Base-by-base conservation (phyloP, 805 yeast genomes). In the Candida andamanensis region DNA sequence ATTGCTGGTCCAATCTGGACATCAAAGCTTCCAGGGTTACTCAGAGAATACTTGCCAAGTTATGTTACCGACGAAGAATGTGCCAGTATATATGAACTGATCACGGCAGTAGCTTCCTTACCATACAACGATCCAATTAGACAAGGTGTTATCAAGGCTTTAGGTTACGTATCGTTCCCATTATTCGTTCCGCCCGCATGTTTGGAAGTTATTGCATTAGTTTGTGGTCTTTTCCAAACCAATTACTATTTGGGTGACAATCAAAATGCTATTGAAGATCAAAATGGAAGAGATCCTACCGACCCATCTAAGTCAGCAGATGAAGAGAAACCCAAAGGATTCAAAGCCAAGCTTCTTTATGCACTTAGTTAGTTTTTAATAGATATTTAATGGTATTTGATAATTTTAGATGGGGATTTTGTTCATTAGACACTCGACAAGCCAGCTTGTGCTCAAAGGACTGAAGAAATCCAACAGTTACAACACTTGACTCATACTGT, bases 181-280 rank as follows among this genome's bases (percentile, higher is more conserved):
- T 40, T 63, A 10, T 54, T 53, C 36, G 48, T 45, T 9, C 36
- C 51, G 21, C 52, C 58, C 9, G 26, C 56, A 11, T 59, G 56
- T n/a, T 39, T 59, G 26, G 49, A 53, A 26, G 34, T 47, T 25
- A 46, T 61, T 26, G 44, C 56, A 29, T 47, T 61, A 7, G 30
- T 57, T 25, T 49, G 39, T 7, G 37, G 56, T 12, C 46, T 55
- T 24, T 56, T 54, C 46, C 66, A 62, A 41, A 54, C 52, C 26
- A 54, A 59, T 35, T 60, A 41, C 44, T 58, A 58, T 40, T 42
- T 62, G 34, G 67, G 66, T 29, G 60, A 62, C 28, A 41, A 46
- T 13, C 62, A 58, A 15, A 63, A 60, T 42, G 60, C 58, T 24
- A 47, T 58, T 31, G 63, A 58, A 40, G 52, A 45, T 22, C 42